Evolutionary conservation across 2,329 filamentous ascomycete species (phyloP).

Genomic region (Basipetospora chlamydospora): DNA sequence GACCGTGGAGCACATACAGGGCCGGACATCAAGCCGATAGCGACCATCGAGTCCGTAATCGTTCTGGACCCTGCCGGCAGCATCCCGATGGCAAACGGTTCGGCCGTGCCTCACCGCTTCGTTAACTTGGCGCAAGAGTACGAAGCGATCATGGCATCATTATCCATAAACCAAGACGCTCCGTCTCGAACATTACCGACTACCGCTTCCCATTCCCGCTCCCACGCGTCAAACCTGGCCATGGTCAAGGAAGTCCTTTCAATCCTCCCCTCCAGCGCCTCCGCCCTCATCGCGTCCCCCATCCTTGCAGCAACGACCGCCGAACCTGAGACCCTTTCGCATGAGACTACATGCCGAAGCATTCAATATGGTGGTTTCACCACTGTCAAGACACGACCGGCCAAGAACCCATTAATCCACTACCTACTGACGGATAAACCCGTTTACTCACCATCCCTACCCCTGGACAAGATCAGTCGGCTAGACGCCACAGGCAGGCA

Average conservation of each 20-base stretch:
- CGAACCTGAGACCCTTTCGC: conserved; percentile 23
- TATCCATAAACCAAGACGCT: background rate
- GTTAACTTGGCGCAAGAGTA: conserved; percentile 92
- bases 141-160: conserved; percentile 39
- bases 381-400: conserved; percentile 38
- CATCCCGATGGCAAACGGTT: conserved; percentile 47
- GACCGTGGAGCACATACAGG: too few relatives aligned
- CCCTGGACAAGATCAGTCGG: conserved; percentile 33
- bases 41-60: conserved; percentile 67
- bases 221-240: conserved; percentile 56
- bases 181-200: too few relatives aligned
- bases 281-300: conserved; percentile 78
- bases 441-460: conserved; percentile 79
- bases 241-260: conserved; percentile 56
- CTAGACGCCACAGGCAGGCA: conserved; percentile 4
- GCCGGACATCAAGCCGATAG: too few relatives aligned
- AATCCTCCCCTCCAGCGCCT: conserved; percentile 69
- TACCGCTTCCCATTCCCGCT: conserved; percentile 14
- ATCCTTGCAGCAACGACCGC: conserved; percentile 51
- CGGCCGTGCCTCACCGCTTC: conserved; percentile 37
- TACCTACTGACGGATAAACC: conserved; percentile 94
- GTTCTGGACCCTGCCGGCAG: conserved; percentile 78
- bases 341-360: conserved; percentile 1
- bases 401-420: conserved; percentile 77
- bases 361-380: conserved; percentile 15